Conservation (phyloP, 23 red algal genomes). For the Gracilaria domingensis region DNA sequence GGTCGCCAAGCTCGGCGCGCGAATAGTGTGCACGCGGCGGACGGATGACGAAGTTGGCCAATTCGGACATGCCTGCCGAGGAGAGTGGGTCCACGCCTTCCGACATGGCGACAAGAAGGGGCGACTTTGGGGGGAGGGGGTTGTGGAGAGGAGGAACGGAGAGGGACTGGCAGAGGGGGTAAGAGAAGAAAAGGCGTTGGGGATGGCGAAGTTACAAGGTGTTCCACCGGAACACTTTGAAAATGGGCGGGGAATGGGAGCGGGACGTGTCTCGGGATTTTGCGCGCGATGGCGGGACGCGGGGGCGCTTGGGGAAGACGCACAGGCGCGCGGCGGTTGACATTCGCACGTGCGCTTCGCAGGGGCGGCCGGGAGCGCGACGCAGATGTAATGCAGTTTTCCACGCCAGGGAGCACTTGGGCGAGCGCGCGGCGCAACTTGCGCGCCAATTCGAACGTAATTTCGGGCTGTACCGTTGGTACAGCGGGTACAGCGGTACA, state of each 20-base stretch:
- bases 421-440: not conserved
- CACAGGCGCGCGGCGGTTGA: constrained; percentile 5
- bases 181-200: not conserved
- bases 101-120: constrained; percentile 27
- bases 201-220: not conserved
- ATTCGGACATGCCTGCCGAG: constrained; percentile 67
- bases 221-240: not conserved
- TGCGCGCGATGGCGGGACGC: not conserved
- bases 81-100: constrained; percentile 57
- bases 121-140: not conserved
- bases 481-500: no score
- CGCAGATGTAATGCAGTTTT: constrained; percentile 36
- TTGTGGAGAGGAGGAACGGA: not conserved
- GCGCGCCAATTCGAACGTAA: not conserved
- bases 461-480: not conserved
- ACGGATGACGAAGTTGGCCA: constrained; percentile 84
- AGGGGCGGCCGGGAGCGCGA: not conserved
- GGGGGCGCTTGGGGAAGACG: not conserved
- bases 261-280: not conserved
- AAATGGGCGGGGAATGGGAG: not conserved
- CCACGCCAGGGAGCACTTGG: not conserved
- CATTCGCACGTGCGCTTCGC: constrained; percentile 9
- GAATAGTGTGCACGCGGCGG: constrained; percentile 80
- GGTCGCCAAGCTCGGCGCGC: constrained; percentile 70
- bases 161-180: not conserved